A percentile compares a stretch with the other conserved stretches of the same genome.
phyloP scores from a whole-genome alignment of 23 red algal species.

The Gracilariopsis chorda region DNA sequence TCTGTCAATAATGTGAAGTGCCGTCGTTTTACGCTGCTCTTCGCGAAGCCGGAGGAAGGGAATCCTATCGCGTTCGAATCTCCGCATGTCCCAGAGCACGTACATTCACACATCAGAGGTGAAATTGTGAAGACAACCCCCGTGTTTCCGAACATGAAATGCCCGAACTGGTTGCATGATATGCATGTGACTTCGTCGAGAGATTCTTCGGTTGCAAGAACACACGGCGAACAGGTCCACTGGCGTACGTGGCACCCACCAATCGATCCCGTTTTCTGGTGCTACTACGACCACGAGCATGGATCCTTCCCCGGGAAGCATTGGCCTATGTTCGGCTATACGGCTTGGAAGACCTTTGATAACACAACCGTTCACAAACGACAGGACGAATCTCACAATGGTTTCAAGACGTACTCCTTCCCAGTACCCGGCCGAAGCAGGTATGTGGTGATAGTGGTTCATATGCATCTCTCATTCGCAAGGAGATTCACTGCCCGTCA shows the following conservation, averaged over 20 bases:
- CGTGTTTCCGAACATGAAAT: background rate
- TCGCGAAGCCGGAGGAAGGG: background rate
- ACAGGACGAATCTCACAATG: constrained; percentile 40
- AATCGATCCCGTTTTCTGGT: constrained; percentile 44
- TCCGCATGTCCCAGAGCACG: background rate
- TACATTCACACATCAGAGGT: background rate
- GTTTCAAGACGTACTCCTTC: constrained; percentile 54
- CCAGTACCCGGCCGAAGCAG: background rate
- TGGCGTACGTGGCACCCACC: constrained; percentile 48
- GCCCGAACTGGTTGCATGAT: background rate
- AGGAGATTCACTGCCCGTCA: constrained; percentile 14
- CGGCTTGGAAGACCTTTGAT: constrained; percentile 32
- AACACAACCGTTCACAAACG: background rate
- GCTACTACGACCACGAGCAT: constrained; percentile 49
- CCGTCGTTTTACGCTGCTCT: background rate
- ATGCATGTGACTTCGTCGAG: background rate
- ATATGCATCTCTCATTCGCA: constrained; percentile 30
- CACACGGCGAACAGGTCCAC: background rate
- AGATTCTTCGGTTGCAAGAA: background rate
- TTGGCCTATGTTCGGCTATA: constrained; percentile 3
- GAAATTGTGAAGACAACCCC: background rate
- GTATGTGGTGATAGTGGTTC: background rate
- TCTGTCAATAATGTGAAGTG: background rate
- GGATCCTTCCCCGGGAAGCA: constrained; percentile 11
- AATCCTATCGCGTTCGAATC: background rate